phyloP scores from a whole-genome alignment of 2,329 filamentous ascomycete genomes.

The Diaporthe vexans region DNA sequence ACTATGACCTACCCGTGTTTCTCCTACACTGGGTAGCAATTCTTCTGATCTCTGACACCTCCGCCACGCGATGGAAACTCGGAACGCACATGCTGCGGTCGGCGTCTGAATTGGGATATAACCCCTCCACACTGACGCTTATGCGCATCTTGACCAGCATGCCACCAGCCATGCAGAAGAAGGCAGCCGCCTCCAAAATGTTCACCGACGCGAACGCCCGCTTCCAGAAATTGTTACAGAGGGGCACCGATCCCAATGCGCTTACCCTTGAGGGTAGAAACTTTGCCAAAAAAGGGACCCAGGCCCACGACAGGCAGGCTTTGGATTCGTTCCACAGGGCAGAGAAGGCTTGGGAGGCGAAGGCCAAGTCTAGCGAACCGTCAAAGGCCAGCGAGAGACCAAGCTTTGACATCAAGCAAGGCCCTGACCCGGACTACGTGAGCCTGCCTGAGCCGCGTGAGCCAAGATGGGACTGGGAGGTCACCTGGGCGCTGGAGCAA shows the following conservation, averaged over 20 bases:
- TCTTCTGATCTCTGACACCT: slow-evolving; percentile 44
- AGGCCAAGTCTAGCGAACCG: not conserved
- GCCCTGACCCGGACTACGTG: not conserved
- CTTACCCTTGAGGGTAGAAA: slow-evolving; percentile 54
- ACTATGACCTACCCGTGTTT: slow-evolving; percentile 46
- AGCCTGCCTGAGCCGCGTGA: slow-evolving; percentile 15
- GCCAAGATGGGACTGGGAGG: slow-evolving; percentile 55
- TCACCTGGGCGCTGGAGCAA: slow-evolving; percentile 49
- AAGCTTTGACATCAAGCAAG: slow-evolving; percentile 31
- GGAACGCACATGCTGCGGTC: slow-evolving; percentile 53
- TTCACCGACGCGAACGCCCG: slow-evolving; percentile 44
- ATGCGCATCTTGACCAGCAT: slow-evolving; percentile 44
- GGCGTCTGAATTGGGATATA: slow-evolving; percentile 51
- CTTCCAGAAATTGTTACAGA: slow-evolving; percentile 45
- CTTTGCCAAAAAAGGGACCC: slow-evolving; percentile 40
- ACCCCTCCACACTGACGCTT: slow-evolving; percentile 53
- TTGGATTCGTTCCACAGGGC: slow-evolving; percentile 45
- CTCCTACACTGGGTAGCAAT: slow-evolving; percentile 52
- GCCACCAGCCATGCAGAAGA: slow-evolving; percentile 42
- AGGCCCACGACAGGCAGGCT: slow-evolving; percentile 46
- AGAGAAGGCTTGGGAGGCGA: slow-evolving; percentile 31
- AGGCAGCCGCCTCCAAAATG: slow-evolving; percentile 42
- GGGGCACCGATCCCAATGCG: slow-evolving; percentile 49
- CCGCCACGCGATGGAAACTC: slow-evolving; percentile 42
- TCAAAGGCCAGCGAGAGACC: slow-evolving; percentile 5